Evolutionary conservation across 176 grass and related monocot genomes (phyloP), one percentile per base, ranked within the genome.

Genomic region (Aegilops longissima): DNA sequence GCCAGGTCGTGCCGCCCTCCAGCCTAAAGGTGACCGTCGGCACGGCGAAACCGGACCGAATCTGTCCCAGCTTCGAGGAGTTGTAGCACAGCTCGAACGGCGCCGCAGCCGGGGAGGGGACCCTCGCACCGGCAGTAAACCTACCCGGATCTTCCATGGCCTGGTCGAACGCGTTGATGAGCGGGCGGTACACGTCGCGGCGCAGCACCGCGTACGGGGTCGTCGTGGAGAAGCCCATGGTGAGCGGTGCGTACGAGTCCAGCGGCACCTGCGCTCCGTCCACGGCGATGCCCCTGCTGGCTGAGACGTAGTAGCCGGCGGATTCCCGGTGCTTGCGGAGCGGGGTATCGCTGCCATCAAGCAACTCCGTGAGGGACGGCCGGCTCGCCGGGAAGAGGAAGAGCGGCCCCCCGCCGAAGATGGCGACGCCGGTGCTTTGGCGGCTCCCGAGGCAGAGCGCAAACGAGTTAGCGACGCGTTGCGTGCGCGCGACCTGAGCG

Each of bases 381-480:
- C n/a, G 4, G 6, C 34, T 62, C 2, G 74, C 63, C 34, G 83
- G 56, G 40, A 78, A 27, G 25, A 27, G 25, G 25, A 27, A 85
- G 56, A 88, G 29, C 23, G 89, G 82, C 0, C 88, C 86, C 0
- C 79, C 84, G 27, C 93, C 95, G 35, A 98, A 92, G 75, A 93
- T 93, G 0, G 82, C 93, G 8, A 91, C 89, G 25, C 95, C 88
- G 20, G 42, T 18, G 27, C 70, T 16, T 2, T 2, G 47, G 31
- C 42, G 77, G 62, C 87, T 83, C 3, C 91, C 91, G 83, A 98
- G 95, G 79, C 95, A 95, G 71, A 98, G 88, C 11, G 77, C 87
- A 64, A 98, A 93, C 58, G 62, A 78, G 45, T 72, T 80, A 11
- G 84, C 36, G 21, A 91, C 88, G n/a, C 70, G 70, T 63, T 90